These are phyloP conservation scores for Solanum hybrid DNA, from an alignment of 305 asterid species.

Conservation along the genomic window DNA sequence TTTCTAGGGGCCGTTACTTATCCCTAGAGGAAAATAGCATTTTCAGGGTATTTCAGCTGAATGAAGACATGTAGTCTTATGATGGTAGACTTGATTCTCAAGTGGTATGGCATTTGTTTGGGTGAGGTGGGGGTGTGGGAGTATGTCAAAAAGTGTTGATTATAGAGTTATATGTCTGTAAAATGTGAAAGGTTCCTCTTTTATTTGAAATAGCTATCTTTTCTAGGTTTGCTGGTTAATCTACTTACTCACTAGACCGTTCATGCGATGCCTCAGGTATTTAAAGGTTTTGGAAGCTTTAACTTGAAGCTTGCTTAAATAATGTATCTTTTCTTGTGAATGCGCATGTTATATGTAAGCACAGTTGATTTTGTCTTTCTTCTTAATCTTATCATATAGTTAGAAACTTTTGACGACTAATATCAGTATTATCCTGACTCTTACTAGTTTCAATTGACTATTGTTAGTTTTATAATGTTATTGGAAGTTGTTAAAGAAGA, in stretches of 20 bases:
- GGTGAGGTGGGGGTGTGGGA: neutral
- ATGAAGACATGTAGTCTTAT: neutral
- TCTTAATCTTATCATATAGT: neutral
- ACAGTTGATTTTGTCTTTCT: neutral
- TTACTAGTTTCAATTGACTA: neutral
- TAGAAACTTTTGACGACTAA: neutral
- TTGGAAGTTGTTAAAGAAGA: neutral
- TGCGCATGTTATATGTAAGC: neutral
- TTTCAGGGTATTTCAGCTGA: neutral
- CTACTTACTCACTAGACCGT: neutral
- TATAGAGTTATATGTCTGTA: neutral
- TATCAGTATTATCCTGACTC: neutral
- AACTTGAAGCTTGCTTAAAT: neutral
- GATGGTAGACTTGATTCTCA: neutral
- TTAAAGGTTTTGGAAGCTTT: neutral
- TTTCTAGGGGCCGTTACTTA: constrained; percentile 9
- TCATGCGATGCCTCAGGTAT: neutral
- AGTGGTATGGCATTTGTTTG: neutral
- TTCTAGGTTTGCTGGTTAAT: neutral
- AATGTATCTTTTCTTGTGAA: neutral
- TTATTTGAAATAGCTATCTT: neutral
- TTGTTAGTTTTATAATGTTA: neutral
- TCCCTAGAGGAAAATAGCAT: neutral
- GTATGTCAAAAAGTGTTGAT: neutral
- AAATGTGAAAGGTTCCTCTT: neutral